Percentiles rank a stretch among this genome's conserved stretches.
Evolutionary conservation across 345 rosid genomes (phyloP).

Genomic region (Arabis hirsuta): DNA sequence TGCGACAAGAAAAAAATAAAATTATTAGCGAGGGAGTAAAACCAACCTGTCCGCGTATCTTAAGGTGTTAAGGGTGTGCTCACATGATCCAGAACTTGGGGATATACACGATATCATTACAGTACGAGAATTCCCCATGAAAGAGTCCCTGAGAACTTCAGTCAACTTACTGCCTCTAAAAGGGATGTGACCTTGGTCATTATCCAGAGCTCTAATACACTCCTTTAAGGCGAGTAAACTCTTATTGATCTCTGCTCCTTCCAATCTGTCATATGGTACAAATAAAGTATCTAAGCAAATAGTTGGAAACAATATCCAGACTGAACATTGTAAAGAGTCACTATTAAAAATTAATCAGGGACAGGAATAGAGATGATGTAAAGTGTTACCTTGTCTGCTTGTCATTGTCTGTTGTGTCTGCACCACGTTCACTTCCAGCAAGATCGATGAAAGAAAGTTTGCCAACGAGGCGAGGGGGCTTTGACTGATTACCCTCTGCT

Average conservation of each 20-base stretch:
- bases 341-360: background rate
- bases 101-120: constrained; percentile 99
- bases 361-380: constrained; percentile 7
- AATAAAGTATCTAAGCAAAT: constrained; percentile 11
- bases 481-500: constrained; percentile 76
- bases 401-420: constrained; percentile 98
- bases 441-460: constrained; percentile 98
- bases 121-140: constrained; percentile 95
- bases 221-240: constrained; percentile 96
- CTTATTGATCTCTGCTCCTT: constrained; percentile 99
- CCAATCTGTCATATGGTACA: constrained; percentile 64
- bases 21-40: background rate
- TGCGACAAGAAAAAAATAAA: constrained; percentile 9
- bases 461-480: constrained; percentile 91
- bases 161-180: constrained; percentile 98
- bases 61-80: constrained; percentile 95
- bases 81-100: constrained; percentile 97
- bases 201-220: constrained; percentile 99
- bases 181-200: constrained; percentile 98
- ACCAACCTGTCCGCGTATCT: constrained; percentile 98
- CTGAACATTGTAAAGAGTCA: background rate
- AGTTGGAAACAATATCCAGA: constrained; percentile 24
- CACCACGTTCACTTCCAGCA: constrained; percentile 99
- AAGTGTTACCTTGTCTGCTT: constrained; percentile 83
- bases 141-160: constrained; percentile 98